Conservation (phyloP, 2,329 filamentous ascomycete genomes). For the Lachnellula subtilissima region DNA sequence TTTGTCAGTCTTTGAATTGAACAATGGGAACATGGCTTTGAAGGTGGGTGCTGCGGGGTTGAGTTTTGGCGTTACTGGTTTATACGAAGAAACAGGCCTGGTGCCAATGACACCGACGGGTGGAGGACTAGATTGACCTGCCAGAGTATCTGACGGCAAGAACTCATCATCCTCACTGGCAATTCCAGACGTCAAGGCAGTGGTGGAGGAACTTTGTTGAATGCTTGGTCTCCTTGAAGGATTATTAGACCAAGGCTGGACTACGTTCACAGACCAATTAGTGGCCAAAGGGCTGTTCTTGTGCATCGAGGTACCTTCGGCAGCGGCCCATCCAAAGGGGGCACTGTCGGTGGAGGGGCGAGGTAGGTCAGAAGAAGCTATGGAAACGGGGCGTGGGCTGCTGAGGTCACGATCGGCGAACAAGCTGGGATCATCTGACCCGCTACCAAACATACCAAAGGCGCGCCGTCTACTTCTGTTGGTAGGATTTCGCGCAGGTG, state of each 20-base stretch:
- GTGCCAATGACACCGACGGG: slow-evolving; percentile 75
- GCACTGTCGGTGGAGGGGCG: slow-evolving; percentile 75
- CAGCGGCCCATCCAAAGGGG: slow-evolving; percentile 64
- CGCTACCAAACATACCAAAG: slow-evolving; percentile 46
- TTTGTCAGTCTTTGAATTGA: slow-evolving; percentile 36
- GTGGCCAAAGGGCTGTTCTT: slow-evolving; percentile 46
- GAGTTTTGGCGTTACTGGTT: slow-evolving; percentile 52
- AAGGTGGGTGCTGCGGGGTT: slow-evolving; percentile 91
- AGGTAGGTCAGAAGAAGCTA: slow-evolving; percentile 65
- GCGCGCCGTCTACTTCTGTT: slow-evolving; percentile 20
- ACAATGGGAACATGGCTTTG: slow-evolving; percentile 59
- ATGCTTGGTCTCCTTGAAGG: slow-evolving; percentile 77
- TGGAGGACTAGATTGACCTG: slow-evolving; percentile 49
- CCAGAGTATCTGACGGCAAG: slow-evolving; percentile 50
- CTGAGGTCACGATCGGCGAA: slow-evolving; percentile 52
- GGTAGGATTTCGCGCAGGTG: slow-evolving; percentile 25
- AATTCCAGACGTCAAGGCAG: slow-evolving; percentile 53
- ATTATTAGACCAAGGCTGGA: slow-evolving; percentile 65
- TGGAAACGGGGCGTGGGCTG: slow-evolving; percentile 63
- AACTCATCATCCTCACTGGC: slow-evolving; percentile 63
- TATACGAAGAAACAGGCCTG: slow-evolving; percentile 51
- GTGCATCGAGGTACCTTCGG: slow-evolving; percentile 43
- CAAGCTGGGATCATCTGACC: slow-evolving; percentile 38
- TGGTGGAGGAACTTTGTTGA: slow-evolving; percentile 65
- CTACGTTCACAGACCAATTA: slow-evolving; percentile 43